Evolutionary conservation across 371 early-diverging fungal species (phyloP), one percentile per base, ranked within the genome.

Genomic region (Saksenaea oblongispora): DNA sequence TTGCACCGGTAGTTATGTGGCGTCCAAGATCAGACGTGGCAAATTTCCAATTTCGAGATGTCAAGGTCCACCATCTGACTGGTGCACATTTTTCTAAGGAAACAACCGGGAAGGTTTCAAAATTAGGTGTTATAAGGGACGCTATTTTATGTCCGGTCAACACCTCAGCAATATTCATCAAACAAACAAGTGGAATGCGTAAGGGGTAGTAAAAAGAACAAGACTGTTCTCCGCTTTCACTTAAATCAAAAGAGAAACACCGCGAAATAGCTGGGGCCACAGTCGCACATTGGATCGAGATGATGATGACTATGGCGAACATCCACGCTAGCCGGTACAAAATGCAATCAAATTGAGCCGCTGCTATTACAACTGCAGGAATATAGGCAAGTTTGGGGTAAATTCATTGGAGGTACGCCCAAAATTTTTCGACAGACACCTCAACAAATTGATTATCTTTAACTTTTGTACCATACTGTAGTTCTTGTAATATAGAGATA

Each of bases 21-120:
- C 15, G 68, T 2, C 64, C 67, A 17, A 22, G 70, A 0, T 63
- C 63, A 2, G 70, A 69, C 51, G 18, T 73, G 1, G 62, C 61
- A 0, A 34, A 57, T 17, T 9, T 70, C 13, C 70, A 69, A 57
- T 57, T 34, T 22, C 11, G 66, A 7, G 70, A 67, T 58, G 58
- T 66, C 4, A 31, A 2, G 14, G 18, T 13, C 1, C 3, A 17
- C 14, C 13, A 41, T 0, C 1, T 41, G 42, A 17, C 42, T 14
- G 42, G 42, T 0, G 42, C 17, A 41, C 42, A 14, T 0, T 41
- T n/a, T 14, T 2, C 42, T 5, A 41, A 41, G 42, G 42, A 41
- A 41, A 41, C 17, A 5, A 41, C 42, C 8, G 14, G 42, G 5
- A 41, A 41, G 42, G 14, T 14, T 5, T 41, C 42, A 0, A 41